Evolutionary conservation across 805 yeast genomes (phyloP), one percentile per base, ranked within the genome.

Genomic region (Suhomyces pyralidae): DNA sequence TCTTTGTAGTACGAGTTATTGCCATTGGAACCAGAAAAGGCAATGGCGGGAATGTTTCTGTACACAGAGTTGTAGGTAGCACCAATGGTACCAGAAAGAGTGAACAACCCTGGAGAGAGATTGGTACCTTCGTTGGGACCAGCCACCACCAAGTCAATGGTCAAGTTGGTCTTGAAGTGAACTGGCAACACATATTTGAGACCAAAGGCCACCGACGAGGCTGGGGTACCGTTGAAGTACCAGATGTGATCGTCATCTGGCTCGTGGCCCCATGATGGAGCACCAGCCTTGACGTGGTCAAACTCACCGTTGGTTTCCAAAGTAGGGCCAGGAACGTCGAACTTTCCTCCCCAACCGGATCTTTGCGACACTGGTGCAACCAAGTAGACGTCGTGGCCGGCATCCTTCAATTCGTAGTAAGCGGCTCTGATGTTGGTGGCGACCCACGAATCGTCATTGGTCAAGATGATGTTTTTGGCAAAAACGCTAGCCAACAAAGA

Each of bases 191-290:
- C 70, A 62, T 78, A 78, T 49, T 76, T 76, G 51, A 79, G 65
- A 24, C 74, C 83, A 57, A 78, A 74, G 4, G 80, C 73, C 44
- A 79, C 80, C 62, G 77, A 77, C 12, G 81, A 72, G 45, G 82
- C 80, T 53, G 84, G 84, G 15, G 83, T 77, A 55, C 81, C 83
- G 58, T 79, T 78, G 69, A 80, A 78, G 64, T 80, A 80, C 83
- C 84, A 80, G 55, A 59, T 56, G 58, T 59, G 57, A 53, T 53
- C 55, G 49, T 59, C 61, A 40, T 46, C 48, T 9, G 25, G 65
- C 56, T 81, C 84, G 54, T 77, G 78, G 46, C 82, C 84, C 84
- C 84, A 81, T 24, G 82, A 73, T 55, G 83, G 81, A 24, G 73
- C 71, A 38, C 84, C 85, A 1, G 62, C 66, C 54, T 72, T 70